Conservation (phyloP, 140 eudicot genomes). For the Flaveria floridana region DNA sequence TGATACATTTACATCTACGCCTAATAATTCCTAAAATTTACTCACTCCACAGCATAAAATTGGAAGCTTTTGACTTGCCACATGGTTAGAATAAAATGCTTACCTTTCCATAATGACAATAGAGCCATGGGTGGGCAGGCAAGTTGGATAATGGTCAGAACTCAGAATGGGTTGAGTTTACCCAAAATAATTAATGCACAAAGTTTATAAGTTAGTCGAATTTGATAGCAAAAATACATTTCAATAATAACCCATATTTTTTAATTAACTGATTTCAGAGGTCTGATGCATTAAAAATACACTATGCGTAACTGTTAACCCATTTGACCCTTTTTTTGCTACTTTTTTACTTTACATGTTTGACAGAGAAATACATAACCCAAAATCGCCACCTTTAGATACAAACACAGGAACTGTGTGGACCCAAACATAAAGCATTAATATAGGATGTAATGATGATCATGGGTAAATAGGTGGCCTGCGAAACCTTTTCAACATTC, state of each 20-base stretch:
- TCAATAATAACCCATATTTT: neutral
- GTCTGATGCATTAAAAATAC: neutral
- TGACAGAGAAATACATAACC: neutral
- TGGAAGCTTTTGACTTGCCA: neutral
- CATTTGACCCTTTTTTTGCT: neutral
- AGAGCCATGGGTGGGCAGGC: neutral
- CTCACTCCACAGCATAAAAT: neutral
- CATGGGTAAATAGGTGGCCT: slow-evolving; percentile 6
- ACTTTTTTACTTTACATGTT: neutral
- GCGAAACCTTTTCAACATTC: neutral
- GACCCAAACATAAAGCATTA: neutral
- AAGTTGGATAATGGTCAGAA: neutral
- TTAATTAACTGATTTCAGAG: neutral
- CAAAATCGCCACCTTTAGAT: neutral
- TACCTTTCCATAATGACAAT: neutral
- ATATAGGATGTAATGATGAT: slow-evolving; percentile 17
- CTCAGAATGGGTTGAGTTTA: neutral
- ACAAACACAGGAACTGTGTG: neutral
- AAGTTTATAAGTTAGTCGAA: neutral
- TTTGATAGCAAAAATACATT: too few species aligned
- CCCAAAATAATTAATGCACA: neutral
- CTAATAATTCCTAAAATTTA: slow-evolving; percentile 5
- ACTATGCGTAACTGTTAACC: neutral
- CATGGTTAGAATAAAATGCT: slow-evolving; percentile 3
- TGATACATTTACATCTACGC: neutral